Base-by-base conservation (phyloP, 1,139 yeast genomes). In the Scheffersomyces parashehatae region DNA sequence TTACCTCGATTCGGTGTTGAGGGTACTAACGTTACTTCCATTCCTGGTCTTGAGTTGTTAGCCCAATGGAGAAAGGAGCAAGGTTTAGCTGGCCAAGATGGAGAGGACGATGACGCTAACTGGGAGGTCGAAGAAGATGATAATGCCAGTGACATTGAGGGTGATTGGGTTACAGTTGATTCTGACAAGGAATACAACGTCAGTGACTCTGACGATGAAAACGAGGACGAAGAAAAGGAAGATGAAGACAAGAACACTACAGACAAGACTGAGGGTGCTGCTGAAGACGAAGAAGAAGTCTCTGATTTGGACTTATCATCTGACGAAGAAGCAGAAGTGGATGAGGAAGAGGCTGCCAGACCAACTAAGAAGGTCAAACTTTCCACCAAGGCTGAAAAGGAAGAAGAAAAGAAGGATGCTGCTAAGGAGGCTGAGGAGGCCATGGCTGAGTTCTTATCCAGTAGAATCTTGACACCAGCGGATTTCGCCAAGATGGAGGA, bases 401-500 rank as follows among this genome's bases (percentile, higher is more conserved):
- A 30, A 6, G 49, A 35, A 24, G 42, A 37, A 13, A 39, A 38
- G 32, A 49, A 50, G 13, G 42, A 44, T 9, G 47, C 32, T 5
- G 36, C 45, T 30, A 29, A 35, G 10, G 51, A 41, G 15, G 61
- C 74, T 26, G 67, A 72, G 48, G 58, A 67, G 40, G 85, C 85
- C 1, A 75, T 85, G 66, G 71, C 74, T 49, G 84, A 84, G 43
- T 61, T 90, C 36, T 83, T 95, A 35, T 73, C 91, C 2, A 73
- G 84, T 13, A 80, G 89, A 53, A 87, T 93, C 48, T 77, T 93
- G 54, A 93, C 99, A 0, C 99, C 99, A 20, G 98, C 98, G 0
- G 99, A 93, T 72, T 93, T 91, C 64, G 96, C 96, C 53, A 91
- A 91, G 67, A 75, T 93, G 54, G 95, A 90, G 57, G 97, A 93